Evolutionary conservation across 2,329 filamentous ascomycete species (phyloP).

Genomic region (Sporothrix protearum): DNA sequence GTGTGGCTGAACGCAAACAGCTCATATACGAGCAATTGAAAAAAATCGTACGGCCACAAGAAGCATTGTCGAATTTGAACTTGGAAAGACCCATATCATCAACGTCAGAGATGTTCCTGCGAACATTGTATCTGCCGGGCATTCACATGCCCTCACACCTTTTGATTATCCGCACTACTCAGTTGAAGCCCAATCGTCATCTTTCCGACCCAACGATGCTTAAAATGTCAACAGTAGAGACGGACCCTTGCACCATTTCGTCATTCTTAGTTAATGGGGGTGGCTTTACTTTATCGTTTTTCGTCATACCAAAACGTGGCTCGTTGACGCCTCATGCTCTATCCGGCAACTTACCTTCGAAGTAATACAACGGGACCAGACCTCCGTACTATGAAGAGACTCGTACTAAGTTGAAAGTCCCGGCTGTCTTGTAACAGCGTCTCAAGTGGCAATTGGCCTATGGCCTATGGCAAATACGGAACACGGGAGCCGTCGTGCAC

Average conservation of each 20-base stretch:
- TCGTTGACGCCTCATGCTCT: background rate
- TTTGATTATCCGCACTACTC: background rate
- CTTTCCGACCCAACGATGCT: background rate
- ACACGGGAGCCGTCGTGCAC: background rate
- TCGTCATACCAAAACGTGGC: background rate
- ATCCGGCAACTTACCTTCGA: background rate
- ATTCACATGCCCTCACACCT: background rate
- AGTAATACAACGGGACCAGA: no score
- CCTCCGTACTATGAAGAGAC: no score
- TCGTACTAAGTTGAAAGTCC: background rate
- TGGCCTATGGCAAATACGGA: background rate
- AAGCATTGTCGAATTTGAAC: background rate
- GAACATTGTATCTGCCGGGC: background rate
- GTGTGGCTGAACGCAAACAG: background rate
- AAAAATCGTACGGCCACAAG: background rate
- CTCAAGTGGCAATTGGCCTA: background rate
- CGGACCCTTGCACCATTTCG: background rate
- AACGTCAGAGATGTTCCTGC: background rate
- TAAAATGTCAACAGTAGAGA: background rate
- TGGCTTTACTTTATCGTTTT: background rate
- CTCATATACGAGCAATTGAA: background rate
- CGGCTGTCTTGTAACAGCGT: background rate
- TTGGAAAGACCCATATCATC: background rate
- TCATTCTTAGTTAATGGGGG: constrained; percentile 4
- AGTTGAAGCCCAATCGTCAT: background rate